These are phyloP conservation scores for Anthracocystis walkeri DNA, from an alignment of 1,284 basidiomycete genomes.

Conservation along the genomic window DNA sequence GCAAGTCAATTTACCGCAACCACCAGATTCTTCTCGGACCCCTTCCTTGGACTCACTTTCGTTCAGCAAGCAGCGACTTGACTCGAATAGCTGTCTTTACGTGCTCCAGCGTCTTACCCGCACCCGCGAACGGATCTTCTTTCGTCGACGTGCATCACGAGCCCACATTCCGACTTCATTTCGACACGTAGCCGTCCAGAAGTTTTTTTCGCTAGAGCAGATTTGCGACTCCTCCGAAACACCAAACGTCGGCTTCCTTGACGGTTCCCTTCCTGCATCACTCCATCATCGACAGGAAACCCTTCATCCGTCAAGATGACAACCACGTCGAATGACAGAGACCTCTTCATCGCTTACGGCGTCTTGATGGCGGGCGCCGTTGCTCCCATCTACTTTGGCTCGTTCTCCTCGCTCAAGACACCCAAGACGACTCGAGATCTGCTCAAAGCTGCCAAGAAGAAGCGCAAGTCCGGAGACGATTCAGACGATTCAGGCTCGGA, in stretches of 20 bases:
- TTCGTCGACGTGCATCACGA: background rate
- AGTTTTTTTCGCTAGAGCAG: background rate
- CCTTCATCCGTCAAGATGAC: background rate
- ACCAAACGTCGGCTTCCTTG: background rate
- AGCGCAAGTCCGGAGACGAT: constrained; percentile 13
- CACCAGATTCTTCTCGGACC: background rate
- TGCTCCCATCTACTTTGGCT: constrained; percentile 63
- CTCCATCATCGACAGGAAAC: background rate
- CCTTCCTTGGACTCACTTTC: background rate
- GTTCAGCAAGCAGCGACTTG: background rate
- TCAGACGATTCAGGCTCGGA: constrained; percentile 30
- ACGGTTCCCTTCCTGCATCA: background rate
- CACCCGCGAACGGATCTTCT: background rate
- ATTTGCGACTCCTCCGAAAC: background rate
- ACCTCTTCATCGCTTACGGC: constrained; percentile 60
- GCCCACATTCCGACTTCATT: constrained; percentile 22
- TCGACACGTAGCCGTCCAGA: constrained; percentile 20
- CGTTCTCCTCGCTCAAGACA: constrained; percentile 61
- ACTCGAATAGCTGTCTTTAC: constrained; percentile 3
- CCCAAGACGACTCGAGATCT: constrained; percentile 58
- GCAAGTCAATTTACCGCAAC: background rate
- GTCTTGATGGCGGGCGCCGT: constrained; percentile 58
- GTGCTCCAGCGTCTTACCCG: background rate
- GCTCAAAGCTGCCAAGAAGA: constrained; percentile 45
- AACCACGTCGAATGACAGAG: constrained; percentile 45